These are phyloP conservation scores for Lolium multiflorum DNA, from an alignment of 176 grass and related monocot species.

Conservation along the genomic window DNA sequence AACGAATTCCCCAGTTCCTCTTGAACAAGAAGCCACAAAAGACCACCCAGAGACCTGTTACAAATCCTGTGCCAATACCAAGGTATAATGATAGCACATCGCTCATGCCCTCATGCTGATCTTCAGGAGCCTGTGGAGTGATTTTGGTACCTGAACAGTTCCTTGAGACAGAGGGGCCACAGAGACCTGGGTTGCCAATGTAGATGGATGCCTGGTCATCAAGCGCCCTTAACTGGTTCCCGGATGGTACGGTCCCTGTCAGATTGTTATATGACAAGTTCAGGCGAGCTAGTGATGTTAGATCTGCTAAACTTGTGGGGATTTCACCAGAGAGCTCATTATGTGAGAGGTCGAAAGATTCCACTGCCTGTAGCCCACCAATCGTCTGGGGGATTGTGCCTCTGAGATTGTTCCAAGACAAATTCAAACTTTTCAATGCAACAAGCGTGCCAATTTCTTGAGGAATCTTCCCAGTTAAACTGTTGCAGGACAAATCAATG, in stretches of 20 bases:
- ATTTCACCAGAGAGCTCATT: slow-evolving; percentile 15
- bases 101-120: background rate
- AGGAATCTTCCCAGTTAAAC: slow-evolving; percentile 35
- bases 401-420: slow-evolving; percentile 46
- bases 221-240: background rate
- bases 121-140: background rate
- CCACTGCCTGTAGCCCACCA: background rate
- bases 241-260: background rate
- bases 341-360: slow-evolving; percentile 18
- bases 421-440: slow-evolving; percentile 28
- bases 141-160: background rate
- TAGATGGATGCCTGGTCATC: slow-evolving; percentile 18
- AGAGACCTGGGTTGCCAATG: slow-evolving; percentile 40
- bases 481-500: slow-evolving; percentile 41
- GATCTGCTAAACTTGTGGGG: background rate
- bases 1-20: background rate
- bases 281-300: background rate
- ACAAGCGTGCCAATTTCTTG: background rate
- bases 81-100: background rate
- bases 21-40: slow-evolving; percentile 17
- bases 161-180: slow-evolving; percentile 27
- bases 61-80: background rate
- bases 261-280: slow-evolving; percentile 21
- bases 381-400: slow-evolving; percentile 51
- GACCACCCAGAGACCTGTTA: slow-evolving; percentile 25